These are phyloP conservation scores for Boletus sensibilis DNA, from an alignment of 768 basidiomycete genomes.

Conservation along the genomic window DNA sequence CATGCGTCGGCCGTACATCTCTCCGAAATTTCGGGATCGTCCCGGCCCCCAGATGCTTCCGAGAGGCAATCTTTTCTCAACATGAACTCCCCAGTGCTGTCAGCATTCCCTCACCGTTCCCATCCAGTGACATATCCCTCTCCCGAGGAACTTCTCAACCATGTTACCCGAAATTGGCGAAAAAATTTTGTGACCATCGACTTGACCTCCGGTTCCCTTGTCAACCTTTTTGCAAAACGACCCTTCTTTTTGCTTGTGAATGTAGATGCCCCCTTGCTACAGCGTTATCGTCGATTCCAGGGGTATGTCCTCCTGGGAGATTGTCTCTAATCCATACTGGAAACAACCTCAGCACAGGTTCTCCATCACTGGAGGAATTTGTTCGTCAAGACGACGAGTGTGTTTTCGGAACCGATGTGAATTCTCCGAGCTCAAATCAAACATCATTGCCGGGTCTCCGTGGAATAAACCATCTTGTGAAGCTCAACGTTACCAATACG, in stretches of 20 bases:
- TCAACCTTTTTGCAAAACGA: constrained; percentile 74
- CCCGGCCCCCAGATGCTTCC: not conserved
- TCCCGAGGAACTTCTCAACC: constrained; percentile 57
- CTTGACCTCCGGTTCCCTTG: constrained; percentile 49
- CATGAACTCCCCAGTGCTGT: constrained; percentile 19
- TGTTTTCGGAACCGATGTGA: constrained; percentile 50
- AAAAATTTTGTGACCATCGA: constrained; percentile 80
- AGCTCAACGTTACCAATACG: constrained; percentile 63
- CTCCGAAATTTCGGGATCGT: not conserved
- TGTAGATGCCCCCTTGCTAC: constrained; percentile 78
- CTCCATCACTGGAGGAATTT: constrained; percentile 65
- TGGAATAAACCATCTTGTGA: constrained; percentile 45
- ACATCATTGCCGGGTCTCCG: constrained; percentile 13
- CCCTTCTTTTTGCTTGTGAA: constrained; percentile 88
- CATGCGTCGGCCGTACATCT: not conserved
- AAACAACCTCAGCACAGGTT: constrained; percentile 17
- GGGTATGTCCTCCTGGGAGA: constrained; percentile 37
- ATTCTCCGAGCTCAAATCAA: constrained; percentile 22
- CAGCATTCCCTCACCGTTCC: constrained; percentile 23
- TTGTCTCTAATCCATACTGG: constrained; percentile 3
- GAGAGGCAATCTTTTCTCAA: constrained; percentile 22
- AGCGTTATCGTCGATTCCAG: constrained; percentile 61
- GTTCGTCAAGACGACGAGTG: constrained; percentile 66
- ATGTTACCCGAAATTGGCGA: constrained; percentile 82
- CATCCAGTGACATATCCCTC: constrained; percentile 39